Base-by-base conservation (phyloP, 768 basidiomycete genomes). In the Amanita rubescens region DNA sequence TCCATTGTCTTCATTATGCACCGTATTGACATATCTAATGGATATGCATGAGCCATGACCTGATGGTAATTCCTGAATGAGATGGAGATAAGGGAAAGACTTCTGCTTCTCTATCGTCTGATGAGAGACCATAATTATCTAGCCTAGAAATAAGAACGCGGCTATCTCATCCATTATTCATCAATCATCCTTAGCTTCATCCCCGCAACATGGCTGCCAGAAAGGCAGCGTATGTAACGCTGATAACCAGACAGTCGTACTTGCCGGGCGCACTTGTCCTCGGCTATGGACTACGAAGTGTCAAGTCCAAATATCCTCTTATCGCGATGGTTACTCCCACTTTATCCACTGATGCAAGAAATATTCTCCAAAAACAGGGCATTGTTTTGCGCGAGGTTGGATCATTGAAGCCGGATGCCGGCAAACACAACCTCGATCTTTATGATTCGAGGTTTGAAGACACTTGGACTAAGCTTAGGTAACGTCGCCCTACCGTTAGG, bases 191-290 rank as follows among this genome's bases (percentile, higher is more conserved):
- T 35, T 48, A 37, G 46, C 42, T 33, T 38, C n/a, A 34, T n/a
- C 22, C 49, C 14, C 15, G 22, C 49, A 54, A 57, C 42, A 75
- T 74, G 75, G 59, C 53, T 30, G 56, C 57, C 52, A 75, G 71
- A 38, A 75, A 69, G 49, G 89, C 37, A 19, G 51, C 85, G 12
- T 96, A 82, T 72, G 83, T 79, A 27, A 91, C 90, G 14, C 72
- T 95, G 53, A 73, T 94, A 60, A 93, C 93, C 37, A 82, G 80
- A 57, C 66, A 77, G 20, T 80, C 82, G 5, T 89, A 87, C 67
- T 70, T 87, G 8, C 69, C 80, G 57, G 85, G 84, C 11, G 69
- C 80, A 10, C 72, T 89, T 41, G 81, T 87, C 15, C 67, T 90
- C 15, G 66, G 81, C 55, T 63, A 81, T 54, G 75, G 80, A 25